These are phyloP conservation scores for Baorangia bicolor DNA, from an alignment of 768 basidiomycete genomes.

Conservation along the genomic window DNA sequence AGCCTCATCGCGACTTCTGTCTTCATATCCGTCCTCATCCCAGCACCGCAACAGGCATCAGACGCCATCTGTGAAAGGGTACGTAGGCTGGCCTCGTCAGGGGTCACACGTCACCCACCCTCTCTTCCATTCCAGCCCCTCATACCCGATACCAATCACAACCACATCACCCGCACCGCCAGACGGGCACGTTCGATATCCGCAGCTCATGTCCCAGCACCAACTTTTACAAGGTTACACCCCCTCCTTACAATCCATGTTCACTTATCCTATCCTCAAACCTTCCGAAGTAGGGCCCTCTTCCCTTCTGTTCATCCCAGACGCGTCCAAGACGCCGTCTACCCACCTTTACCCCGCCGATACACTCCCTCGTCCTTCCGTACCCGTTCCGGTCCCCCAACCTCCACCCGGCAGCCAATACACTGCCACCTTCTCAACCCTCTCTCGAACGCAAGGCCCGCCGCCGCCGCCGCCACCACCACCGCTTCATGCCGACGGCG, in stretches of 20 bases:
- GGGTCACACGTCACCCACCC: constrained; percentile 8
- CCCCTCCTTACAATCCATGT: constrained; percentile 79
- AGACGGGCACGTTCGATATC: constrained; percentile 52
- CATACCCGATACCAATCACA: constrained; percentile 59
- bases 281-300: constrained; percentile 35
- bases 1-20: constrained; percentile 41
- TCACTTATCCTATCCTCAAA: constrained; percentile 39
- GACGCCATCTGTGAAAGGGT: constrained; percentile 37
- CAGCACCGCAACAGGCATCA: constrained; percentile 27
- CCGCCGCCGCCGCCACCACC: constrained; percentile 24
- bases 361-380: constrained; percentile 37
- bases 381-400: constrained; percentile 17
- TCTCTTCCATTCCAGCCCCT: constrained; percentile 26
- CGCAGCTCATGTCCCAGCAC: constrained; percentile 75
- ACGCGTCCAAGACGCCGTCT: constrained; percentile 25
- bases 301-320: constrained; percentile 47
- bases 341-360: constrained; percentile 32
- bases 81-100: constrained; percentile 19
- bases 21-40: constrained; percentile 35
- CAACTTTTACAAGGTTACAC: constrained; percentile 77
- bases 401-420: constrained; percentile 15
- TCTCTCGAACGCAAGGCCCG: constrained; percentile 26
- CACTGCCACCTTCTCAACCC: constrained; percentile 24
- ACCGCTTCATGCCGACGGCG: constrained; percentile 23
- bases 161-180: constrained; percentile 65